Base-by-base conservation (phyloP, 805 yeast genomes). In the Lipomyces chichibuensis region DNA sequence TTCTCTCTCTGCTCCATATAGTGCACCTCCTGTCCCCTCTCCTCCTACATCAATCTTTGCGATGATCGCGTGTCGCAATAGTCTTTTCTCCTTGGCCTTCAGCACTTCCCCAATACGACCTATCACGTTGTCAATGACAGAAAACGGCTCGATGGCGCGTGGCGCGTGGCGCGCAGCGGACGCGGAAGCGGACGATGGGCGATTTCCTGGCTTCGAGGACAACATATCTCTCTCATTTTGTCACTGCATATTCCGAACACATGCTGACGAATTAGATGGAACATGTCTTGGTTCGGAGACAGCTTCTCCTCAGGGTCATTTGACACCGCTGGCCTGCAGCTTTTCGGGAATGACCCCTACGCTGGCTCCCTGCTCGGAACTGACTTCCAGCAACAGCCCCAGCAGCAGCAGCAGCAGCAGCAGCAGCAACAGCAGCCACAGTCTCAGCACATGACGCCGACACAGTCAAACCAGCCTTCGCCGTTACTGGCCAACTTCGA, bases 261-360 rank as follows among this genome's bases (percentile, higher is more conserved):
- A 49, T 14, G 17, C 60, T 25, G 8, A 20, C 33, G n/a, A 55
- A 8, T 20, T 32, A 56, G 59, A 56, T 56, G 59, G 59, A 35
- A 52, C 51, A 64, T 64, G 67, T 64, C 67, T 27, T 64, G 67
- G 67, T 54, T 64, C 33, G 60, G 57, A 25, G 67, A 64, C 57
- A 35, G 43, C 62, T 57, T 46, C 57, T 54, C 53, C 54, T 23
- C 64, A 33, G 62, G 67, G 23, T 23, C 62, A 25, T 59, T 33
- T 49, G 62, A 59, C 39, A n/a, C 62, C 49, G 39, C 61, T 60
- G 60, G 60, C 7, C 37, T 57, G 52, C 60, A 57, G 52, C 61
- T 60, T 35, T 64, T 60, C 57, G 56, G 52, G 55, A 17, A 54
- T 23, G 64, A 57, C 54, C 58, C 58, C 3, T 64, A 60, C 58